These are phyloP conservation scores for Flaveria floridana DNA, from an alignment of 140 eudicot species.

Conservation along the genomic window DNA sequence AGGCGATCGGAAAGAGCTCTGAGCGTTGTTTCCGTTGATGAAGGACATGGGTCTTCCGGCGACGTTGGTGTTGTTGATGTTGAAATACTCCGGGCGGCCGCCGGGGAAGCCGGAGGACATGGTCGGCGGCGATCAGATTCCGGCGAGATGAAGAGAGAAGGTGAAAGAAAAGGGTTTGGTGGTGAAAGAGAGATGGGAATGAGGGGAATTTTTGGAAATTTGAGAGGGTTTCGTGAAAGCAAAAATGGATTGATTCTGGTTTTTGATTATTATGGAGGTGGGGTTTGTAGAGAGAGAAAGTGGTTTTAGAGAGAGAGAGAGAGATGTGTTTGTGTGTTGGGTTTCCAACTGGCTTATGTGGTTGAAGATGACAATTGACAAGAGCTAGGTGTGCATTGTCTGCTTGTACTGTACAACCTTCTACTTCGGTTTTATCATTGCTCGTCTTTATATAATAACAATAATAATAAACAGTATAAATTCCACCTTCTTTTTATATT, in stretches of 20 bases:
- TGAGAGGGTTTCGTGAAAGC: conserved; percentile 50
- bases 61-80: conserved; percentile 34
- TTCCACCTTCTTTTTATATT: neutral
- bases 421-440: conserved; percentile 1
- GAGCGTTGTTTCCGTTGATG: conserved; percentile 31
- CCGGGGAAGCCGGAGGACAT: conserved; percentile 79
- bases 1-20: conserved; percentile 41
- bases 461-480: neutral
- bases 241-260: conserved; percentile 52
- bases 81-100: conserved; percentile 44
- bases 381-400: conserved; percentile 26
- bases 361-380: conserved; percentile 44
- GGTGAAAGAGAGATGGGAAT: conserved; percentile 23
- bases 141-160: conserved; percentile 16
- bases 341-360: conserved; percentile 44
- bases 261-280: conserved; percentile 33
- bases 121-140: conserved; percentile 22
- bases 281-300: conserved; percentile 26
- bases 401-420: conserved; percentile 32
- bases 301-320: conserved; percentile 13
- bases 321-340: neutral
- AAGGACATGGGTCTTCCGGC: conserved; percentile 45
- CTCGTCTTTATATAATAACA: neutral
- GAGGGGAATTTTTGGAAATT: conserved; percentile 39
- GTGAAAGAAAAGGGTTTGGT: conserved; percentile 14